A percentile compares a stretch with the other conserved stretches of the same genome.
Conservation (phyloP, 2,329 filamentous ascomycete genomes). For the Ascosphaera apis region DNA sequence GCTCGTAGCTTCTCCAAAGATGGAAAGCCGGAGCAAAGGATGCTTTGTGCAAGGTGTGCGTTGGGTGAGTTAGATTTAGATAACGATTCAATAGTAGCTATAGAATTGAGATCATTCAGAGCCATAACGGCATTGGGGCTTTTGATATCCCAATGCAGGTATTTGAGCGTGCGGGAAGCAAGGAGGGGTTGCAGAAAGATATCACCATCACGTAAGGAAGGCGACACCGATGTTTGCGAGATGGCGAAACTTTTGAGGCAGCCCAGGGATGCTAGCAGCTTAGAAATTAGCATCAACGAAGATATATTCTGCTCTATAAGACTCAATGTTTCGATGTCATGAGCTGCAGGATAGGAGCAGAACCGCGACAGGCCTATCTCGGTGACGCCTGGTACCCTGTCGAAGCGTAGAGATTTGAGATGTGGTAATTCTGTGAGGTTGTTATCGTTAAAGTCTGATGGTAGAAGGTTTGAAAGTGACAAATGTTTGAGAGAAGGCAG, state of each 20-base stretch:
- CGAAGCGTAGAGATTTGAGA: conserved; percentile 30
- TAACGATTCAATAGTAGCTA: conserved; percentile 15
- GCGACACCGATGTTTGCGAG: conserved; percentile 26
- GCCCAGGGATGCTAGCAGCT: conserved; percentile 25
- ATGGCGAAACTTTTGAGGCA: conserved; percentile 28
- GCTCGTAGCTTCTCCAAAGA: conserved; percentile 18
- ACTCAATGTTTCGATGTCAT: conserved; percentile 22
- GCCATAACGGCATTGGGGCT: conserved; percentile 16
- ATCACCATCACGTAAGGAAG: conserved; percentile 19
- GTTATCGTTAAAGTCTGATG: conserved; percentile 30
- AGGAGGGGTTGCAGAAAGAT: conserved; percentile 26
- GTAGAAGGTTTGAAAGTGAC: conserved; percentile 29
- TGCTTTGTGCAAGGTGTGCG: conserved; percentile 21
- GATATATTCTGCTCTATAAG: conserved; percentile 31
- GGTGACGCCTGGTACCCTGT: conserved; percentile 31
- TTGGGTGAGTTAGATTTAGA: conserved; percentile 17
- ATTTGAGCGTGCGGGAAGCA: conserved; percentile 24
- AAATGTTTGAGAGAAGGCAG: conserved; percentile 31
- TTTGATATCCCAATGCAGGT: conserved; percentile 33
- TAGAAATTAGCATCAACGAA: conserved; percentile 28
- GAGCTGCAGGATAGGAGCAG: conserved; percentile 22
- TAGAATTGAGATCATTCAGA: conserved; percentile 15
- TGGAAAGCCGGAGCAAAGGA: conserved; percentile 20
- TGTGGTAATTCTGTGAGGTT: conserved; percentile 30
- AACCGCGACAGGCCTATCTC: conserved; percentile 32